A percentile compares a stretch with the other conserved stretches of the same genome.
These are phyloP conservation scores for Metschnikowia anglica DNA, from an alignment of 805 yeast species.

Conservation along the genomic window DNA sequence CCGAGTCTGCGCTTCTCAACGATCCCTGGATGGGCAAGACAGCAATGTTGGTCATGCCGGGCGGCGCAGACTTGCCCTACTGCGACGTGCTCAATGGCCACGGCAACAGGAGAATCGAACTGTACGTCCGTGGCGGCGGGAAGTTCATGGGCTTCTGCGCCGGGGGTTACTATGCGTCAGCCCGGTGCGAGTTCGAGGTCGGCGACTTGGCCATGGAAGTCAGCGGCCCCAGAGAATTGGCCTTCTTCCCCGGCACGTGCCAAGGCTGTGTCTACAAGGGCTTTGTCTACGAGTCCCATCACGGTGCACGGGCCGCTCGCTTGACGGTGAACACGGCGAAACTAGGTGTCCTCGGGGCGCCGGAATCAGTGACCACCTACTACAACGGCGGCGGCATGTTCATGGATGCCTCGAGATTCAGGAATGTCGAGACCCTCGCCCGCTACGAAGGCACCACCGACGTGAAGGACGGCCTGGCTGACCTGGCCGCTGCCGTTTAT, in stretches of 20 bases:
- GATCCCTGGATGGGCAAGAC: conserved; percentile 88
- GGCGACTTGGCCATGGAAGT: conserved; percentile 74
- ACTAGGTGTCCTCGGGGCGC: conserved; percentile 14
- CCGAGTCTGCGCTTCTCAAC: conserved; percentile 55
- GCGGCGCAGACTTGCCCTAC: conserved; percentile 94
- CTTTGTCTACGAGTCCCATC: conserved; percentile 72
- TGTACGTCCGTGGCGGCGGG: conserved; percentile 79
- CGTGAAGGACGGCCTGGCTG: conserved; percentile 40
- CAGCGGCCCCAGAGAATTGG: conserved; percentile 78
- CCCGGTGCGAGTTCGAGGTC: conserved; percentile 77
- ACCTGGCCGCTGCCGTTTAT: conserved; percentile 68
- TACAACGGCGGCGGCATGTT: conserved; percentile 92
- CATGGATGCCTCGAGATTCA: conserved; percentile 63
- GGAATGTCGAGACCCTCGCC: conserved; percentile 68
- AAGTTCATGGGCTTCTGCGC: conserved; percentile 87
- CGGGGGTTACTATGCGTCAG: conserved; percentile 85
- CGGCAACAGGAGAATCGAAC: conserved; percentile 59
- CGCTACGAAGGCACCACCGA: conserved; percentile 57
- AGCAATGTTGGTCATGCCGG: conserved; percentile 81
- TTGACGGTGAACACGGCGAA: conserved; percentile 40
- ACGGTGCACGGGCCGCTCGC: conserved; percentile 65
- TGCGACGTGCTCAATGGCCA: conserved; percentile 70
- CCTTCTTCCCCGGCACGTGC: conserved; percentile 77
- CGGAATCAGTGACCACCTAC: conserved; percentile 43
- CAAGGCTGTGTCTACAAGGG: conserved; percentile 83